A percentile compares a stretch with the other conserved stretches of the same genome.
These are phyloP conservation scores for Selenicereus undatus DNA, from an alignment of 148 eudicot genomes.

Conservation along the genomic window DNA sequence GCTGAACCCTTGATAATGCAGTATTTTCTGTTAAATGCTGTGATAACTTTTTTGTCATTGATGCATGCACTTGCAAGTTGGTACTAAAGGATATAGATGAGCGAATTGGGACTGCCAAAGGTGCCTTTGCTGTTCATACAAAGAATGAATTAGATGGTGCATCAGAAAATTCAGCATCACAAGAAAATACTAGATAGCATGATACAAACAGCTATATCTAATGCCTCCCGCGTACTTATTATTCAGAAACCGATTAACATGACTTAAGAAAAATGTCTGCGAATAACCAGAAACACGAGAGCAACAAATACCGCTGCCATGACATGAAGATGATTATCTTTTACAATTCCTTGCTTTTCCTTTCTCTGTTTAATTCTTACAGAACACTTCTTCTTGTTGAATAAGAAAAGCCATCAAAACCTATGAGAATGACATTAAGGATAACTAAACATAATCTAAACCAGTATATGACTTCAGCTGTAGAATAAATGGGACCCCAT, in stretches of 20 bases:
- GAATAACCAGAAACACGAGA: background rate
- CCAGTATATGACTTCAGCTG: background rate
- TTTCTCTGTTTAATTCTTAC: no score
- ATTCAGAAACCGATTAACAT: background rate
- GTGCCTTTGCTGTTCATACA: conserved; percentile 31
- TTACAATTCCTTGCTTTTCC: background rate
- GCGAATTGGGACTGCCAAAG: conserved; percentile 24
- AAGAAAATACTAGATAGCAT: conserved; percentile 24
- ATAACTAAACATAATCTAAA: no score
- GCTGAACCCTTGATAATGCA: conserved; percentile 34
- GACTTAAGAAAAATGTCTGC: background rate
- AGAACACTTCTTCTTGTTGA: background rate
- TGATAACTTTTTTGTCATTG: conserved; percentile 20
- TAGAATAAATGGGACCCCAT: background rate
- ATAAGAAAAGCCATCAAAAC: background rate
- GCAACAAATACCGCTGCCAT: background rate
- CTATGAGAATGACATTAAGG: background rate
- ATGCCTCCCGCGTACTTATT: conserved; percentile 24
- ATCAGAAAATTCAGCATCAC: conserved; percentile 28
- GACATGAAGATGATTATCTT: background rate
- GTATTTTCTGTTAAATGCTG: conserved; percentile 29
- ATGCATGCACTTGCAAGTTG: conserved; percentile 29
- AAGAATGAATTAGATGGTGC: conserved; percentile 24
- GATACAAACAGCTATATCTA: conserved; percentile 44
- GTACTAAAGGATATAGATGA: conserved; percentile 29